A percentile compares a stretch with the other conserved stretches of the same genome.
phyloP scores from a whole-genome alignment of 2,329 filamentous ascomycete species.

The Amauroascus niger region DNA sequence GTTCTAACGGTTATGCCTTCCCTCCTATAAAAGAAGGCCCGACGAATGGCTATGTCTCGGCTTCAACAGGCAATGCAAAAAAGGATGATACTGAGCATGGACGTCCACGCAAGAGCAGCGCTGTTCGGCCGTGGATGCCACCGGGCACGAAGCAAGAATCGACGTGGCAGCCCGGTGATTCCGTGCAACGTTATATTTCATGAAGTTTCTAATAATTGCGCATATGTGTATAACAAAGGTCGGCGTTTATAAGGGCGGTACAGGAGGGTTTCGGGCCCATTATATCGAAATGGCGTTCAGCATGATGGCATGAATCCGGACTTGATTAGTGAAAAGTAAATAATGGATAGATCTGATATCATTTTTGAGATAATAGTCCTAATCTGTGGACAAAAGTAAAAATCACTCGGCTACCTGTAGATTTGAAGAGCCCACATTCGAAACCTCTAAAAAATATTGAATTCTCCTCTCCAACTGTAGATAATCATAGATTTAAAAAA shows the following conservation, averaged over 20 bases:
- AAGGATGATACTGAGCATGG: slow-evolving; percentile 41
- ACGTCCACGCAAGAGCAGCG: slow-evolving; percentile 33
- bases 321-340: not conserved
- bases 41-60: slow-evolving; percentile 1
- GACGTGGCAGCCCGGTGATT: slow-evolving; percentile 57
- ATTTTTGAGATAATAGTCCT: not conserved
- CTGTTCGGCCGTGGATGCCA: slow-evolving; percentile 52
- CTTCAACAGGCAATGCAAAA: slow-evolving; percentile 25
- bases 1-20: slow-evolving; percentile 31
- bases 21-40: slow-evolving; percentile 17
- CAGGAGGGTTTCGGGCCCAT: slow-evolving; percentile 1
- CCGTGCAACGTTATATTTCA: slow-evolving; percentile 13
- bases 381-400: too few species aligned
- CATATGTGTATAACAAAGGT: slow-evolving; percentile 5
- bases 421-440: too few species aligned
- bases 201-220: slow-evolving; percentile 9
- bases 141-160: slow-evolving; percentile 78
- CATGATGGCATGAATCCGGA: slow-evolving; percentile 1
- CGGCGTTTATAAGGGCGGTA: slow-evolving; percentile 2
- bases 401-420: too few species aligned
- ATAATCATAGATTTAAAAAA: too few species aligned
- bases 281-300: slow-evolving; percentile 8
- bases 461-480: not conserved
- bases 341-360: slow-evolving; percentile 9
- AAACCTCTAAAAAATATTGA: too few species aligned